Evolutionary conservation across 1,284 basidiomycete genomes (phyloP), one percentile per base, ranked within the genome.

Genomic region (Cerrena zonata): DNA sequence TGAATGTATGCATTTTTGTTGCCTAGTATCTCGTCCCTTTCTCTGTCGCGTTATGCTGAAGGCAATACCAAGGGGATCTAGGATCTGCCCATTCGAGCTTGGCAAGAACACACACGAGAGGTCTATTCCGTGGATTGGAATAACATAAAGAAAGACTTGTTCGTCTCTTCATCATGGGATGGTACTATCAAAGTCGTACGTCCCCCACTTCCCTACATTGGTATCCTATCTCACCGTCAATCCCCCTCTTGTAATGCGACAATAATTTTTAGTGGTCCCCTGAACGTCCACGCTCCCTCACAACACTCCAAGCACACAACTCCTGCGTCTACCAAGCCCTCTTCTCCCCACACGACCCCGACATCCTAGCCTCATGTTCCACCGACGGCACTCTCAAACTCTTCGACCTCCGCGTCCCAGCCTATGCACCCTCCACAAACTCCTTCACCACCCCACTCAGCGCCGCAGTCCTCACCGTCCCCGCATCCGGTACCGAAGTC

Each of bases 71-170:
- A 70, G 65, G 56, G 48, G 57, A 41, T 59, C 23, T 75, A 94
- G 88, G 86, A 93, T 61, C 79, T 87, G 54, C 95, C 95, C 0
- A 88, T 98, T 52, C 82, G 85, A 51, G 83, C 83, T 47, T 99
- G 94, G 94, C 85, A 91, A 58, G 95, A 98, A 68, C 95, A 99
- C 66, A 80, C 83, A 4, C 80, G 87, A 41, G 95, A 99, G 65
- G 91, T 94, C 4, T 94, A 92, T 70, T 89, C 88, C n/a, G 81
- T 97, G 11, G 92, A 99, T 67, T 99, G 95, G 95, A 94, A 89
- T 56, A 98, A 97, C 67, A 69, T 96, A 53, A 84, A 89, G 59
- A 99, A 99, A 67, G 86, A 92, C 54, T 77, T 82, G 1, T 98
- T 99, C 67, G 81, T 82, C 3, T 94, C 91, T 2, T 82, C 86